Percentiles rank a stretch among this genome's conserved stretches.
Evolutionary conservation across 2,329 filamentous ascomycete species (phyloP).

Genomic region (Colletotrichum limetticola): DNA sequence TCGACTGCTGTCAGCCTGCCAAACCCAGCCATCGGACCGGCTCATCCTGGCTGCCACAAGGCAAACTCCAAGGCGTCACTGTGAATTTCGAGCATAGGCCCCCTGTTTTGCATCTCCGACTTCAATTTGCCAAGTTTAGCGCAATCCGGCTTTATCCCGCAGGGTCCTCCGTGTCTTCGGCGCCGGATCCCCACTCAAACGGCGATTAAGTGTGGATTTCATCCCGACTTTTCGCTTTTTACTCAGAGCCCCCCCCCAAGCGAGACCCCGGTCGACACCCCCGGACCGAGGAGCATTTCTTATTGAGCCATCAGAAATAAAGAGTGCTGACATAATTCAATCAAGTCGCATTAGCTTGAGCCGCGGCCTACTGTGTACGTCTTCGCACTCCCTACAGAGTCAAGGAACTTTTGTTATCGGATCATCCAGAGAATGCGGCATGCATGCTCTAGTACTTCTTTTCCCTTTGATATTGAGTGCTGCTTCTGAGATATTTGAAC

Average conservation of each 20-base stretch:
- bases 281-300: background rate
- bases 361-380: too few species aligned
- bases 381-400: background rate
- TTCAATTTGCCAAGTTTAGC: constrained; percentile 2
- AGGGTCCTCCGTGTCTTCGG: constrained; percentile 3
- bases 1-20: background rate
- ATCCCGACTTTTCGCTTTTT: constrained; percentile 12
- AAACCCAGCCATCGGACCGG: background rate
- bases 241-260: background rate
- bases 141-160: background rate
- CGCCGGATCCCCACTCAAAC: constrained; percentile 6
- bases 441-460: too few species aligned
- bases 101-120: background rate
- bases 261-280: background rate
- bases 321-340: constrained; percentile 11
- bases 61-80: background rate
- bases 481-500: too few species aligned
- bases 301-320: background rate
- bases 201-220: background rate
- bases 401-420: background rate
- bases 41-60: constrained; percentile 6
- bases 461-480: too few species aligned
- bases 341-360: background rate
- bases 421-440: background rate
- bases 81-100: background rate